phyloP scores from a whole-genome alignment of 768 basidiomycete species.

The Suillus discolor region DNA sequence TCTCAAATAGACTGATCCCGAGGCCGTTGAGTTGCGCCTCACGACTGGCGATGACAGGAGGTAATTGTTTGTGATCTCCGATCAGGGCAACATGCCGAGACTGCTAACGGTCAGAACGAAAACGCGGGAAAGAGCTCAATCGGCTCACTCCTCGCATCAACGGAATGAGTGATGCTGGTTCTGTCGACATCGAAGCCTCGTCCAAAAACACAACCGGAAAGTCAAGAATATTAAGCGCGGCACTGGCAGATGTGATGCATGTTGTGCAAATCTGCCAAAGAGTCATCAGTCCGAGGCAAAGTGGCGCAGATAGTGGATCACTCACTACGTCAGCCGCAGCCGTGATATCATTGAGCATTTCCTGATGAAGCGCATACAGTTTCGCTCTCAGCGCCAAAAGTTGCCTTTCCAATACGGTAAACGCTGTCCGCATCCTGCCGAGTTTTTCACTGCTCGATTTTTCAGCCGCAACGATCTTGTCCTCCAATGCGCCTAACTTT shows the following conservation, averaged over 20 bases:
- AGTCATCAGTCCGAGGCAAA: slow-evolving; percentile 13
- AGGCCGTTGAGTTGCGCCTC: slow-evolving; percentile 77
- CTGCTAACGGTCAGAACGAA: slow-evolving; percentile 39
- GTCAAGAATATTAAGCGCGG: slow-evolving; percentile 69
- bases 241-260: slow-evolving; percentile 76
- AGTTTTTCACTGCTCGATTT: slow-evolving; percentile 26
- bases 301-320: slow-evolving; percentile 18
- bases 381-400: slow-evolving; percentile 39
- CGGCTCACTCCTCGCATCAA: slow-evolving; percentile 89
- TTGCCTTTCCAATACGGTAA: slow-evolving; percentile 32
- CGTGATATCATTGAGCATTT: slow-evolving; percentile 68
- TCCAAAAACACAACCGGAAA: slow-evolving; percentile 94
- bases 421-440: slow-evolving; percentile 30
- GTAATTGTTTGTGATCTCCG: slow-evolving; percentile 96
- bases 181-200: slow-evolving; percentile 96
- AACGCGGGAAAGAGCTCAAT: slow-evolving; percentile 12
- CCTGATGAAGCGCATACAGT: slow-evolving; percentile 56
- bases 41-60: slow-evolving; percentile 80
- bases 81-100: slow-evolving; percentile 84
- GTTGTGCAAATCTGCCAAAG: slow-evolving; percentile 79
- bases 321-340: slow-evolving; percentile 72
- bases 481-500: slow-evolving; percentile 27
- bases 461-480: slow-evolving; percentile 25
- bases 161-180: slow-evolving; percentile 88
- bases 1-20: slow-evolving; percentile 83